phyloP scores from a whole-genome alignment of 1,284 basidiomycete genomes.

The Leccinum fuscescens region DNA sequence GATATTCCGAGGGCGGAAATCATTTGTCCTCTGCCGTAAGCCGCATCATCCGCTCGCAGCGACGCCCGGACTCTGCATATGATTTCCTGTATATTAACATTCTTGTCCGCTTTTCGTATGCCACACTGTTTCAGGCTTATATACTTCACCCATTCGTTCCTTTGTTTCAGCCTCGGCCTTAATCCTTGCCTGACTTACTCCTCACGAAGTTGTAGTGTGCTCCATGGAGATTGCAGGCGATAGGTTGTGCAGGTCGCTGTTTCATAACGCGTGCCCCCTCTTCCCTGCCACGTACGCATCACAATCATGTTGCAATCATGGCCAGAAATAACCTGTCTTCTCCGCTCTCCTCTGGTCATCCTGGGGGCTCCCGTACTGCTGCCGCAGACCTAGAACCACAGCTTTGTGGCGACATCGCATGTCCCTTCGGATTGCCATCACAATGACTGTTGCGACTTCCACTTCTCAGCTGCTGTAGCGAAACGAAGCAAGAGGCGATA shows the following conservation, averaged over 20 bases:
- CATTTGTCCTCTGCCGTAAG: conserved; percentile 8
- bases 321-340: background rate
- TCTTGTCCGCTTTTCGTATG: background rate
- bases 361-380: background rate
- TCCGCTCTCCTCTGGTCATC: background rate
- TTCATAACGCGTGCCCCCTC: background rate
- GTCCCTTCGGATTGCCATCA: background rate
- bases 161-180: conserved; percentile 2
- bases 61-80: background rate
- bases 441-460: background rate
- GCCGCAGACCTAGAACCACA: background rate
- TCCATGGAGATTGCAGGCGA: conserved; percentile 4
- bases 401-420: background rate
- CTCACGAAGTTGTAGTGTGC: background rate
- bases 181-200: background rate
- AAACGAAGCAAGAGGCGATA: background rate
- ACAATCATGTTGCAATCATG: conserved; percentile 1
- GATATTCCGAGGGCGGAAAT: conserved; percentile 13
- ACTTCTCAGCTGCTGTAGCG: background rate
- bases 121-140: conserved; percentile 5
- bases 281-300: conserved; percentile 4
- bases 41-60: background rate
- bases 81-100: conserved; percentile 2
- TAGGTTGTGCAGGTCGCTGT: background rate
- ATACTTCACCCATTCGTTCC: conserved; percentile 1